Percentiles rank a stretch among this genome's conserved stretches.
Conservation (phyloP, 2,329 filamentous ascomycete species). For the Penicillium sp. region DNA sequence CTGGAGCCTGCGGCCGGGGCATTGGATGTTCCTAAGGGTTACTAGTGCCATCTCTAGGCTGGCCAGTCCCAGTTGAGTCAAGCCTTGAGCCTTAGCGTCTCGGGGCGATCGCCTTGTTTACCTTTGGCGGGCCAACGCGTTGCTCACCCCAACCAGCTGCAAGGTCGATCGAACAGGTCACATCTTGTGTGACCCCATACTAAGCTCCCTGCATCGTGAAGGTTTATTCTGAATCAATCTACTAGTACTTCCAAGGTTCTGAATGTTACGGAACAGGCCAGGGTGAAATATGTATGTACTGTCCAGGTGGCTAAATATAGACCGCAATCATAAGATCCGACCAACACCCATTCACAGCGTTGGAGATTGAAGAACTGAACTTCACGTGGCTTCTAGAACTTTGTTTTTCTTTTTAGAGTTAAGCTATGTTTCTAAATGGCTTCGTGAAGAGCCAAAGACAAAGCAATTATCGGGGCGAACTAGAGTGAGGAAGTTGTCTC, state of each 20-base stretch:
- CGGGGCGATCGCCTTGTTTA: conserved; percentile 18
- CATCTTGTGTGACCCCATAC: not conserved
- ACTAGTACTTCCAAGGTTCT: not conserved
- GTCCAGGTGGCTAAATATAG: no score
- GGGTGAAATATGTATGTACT: not conserved
- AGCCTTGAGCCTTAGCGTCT: conserved; percentile 23
- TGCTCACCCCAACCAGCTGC: conserved; percentile 21
- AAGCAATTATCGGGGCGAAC: not conserved
- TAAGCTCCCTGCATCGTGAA: conserved; percentile 1
- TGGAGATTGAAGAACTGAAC: no score
- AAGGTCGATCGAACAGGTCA: conserved; percentile 22
- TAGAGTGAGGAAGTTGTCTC: not conserved
- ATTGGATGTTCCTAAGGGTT: no score
- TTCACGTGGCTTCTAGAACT: no score
- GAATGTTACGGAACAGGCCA: no score
- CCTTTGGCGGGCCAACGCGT: conserved; percentile 27
- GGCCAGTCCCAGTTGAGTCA: no score
- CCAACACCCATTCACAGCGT: no score
- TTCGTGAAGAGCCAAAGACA: not conserved
- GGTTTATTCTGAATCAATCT: not conserved
- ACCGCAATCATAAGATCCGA: no score
- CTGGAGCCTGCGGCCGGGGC: no score
- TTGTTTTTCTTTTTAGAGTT: no score
- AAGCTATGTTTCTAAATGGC: no score
- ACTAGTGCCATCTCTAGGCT: no score